Conservation (phyloP, 1,139 yeast genomes). For the Sporopachydermia cereana region DNA sequence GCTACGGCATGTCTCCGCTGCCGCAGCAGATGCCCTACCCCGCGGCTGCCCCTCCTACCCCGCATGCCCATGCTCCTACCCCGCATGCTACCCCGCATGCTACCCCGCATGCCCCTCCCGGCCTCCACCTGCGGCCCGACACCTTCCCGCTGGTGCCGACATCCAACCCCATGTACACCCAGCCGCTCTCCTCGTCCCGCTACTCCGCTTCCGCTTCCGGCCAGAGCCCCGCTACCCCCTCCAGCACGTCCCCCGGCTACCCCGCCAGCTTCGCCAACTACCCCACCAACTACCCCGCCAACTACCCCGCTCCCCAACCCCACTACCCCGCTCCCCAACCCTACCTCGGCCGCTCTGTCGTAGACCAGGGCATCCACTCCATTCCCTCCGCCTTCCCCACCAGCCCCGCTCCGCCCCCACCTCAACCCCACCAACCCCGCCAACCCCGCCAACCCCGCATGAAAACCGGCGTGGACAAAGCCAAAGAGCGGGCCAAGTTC, state of each 20-base stretch:
- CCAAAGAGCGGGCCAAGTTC: conserved; percentile 1
- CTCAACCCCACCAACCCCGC: not conserved
- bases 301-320: not conserved
- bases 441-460: not conserved
- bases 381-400: not conserved
- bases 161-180: conserved; percentile 4
- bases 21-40: not conserved
- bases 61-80: not conserved
- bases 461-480: conserved; percentile 4
- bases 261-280: not conserved
- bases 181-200: conserved; percentile 4
- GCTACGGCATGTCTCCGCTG: not conserved
- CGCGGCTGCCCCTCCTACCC: not conserved
- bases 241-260: not conserved
- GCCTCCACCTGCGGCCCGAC: not conserved
- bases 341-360: not conserved
- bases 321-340: not conserved
- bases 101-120: not conserved
- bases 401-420: not conserved
- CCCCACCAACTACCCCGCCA: too few relatives aligned
- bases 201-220: not conserved
- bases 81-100: not conserved
- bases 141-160: not conserved
- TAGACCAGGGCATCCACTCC: not conserved
- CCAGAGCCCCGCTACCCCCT: not conserved